phyloP scores from a whole-genome alignment of 129 eudicot species.

The Lactuca saligna region DNA sequence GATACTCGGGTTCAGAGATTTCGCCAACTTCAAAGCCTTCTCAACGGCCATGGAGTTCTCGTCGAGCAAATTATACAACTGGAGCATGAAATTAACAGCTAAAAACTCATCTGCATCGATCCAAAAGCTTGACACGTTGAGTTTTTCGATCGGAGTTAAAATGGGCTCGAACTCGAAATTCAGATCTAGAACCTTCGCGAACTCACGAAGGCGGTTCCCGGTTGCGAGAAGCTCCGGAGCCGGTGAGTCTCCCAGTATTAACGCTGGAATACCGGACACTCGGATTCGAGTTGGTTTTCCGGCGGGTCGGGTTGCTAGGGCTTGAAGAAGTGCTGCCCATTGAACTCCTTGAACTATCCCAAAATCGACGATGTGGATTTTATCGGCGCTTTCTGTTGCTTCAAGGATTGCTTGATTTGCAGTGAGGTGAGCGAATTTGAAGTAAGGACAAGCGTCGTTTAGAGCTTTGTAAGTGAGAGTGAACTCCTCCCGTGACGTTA shows the following conservation, averaged over 20 bases:
- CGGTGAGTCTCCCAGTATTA: conserved; percentile 61
- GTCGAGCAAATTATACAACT: conserved; percentile 63
- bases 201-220: conserved; percentile 81
- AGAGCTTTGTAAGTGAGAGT: conserved; percentile 70
- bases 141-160: conserved; percentile 45
- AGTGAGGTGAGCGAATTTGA: conserved; percentile 87
- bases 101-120: conserved; percentile 69
- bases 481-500: conserved; percentile 64
- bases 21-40: conserved; percentile 61
- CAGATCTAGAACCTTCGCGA: conserved; percentile 79
- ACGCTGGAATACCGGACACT: conserved; percentile 86
- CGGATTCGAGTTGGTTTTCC: conserved; percentile 79
- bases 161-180: conserved; percentile 78
- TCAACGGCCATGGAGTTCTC: conserved; percentile 42
- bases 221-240: conserved; percentile 63
- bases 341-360: conserved; percentile 94
- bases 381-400: conserved; percentile 56
- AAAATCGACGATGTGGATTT: conserved; percentile 85
- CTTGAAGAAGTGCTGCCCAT: conserved; percentile 93
- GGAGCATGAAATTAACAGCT: conserved; percentile 91
- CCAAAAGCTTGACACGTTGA: conserved; percentile 60
- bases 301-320: conserved; percentile 81
- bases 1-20: conserved; percentile 63
- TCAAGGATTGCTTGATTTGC: conserved; percentile 97
- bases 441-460: conserved; percentile 88